Base-by-base conservation (phyloP, 139 green algal genomes). In the Chlamydomonas applanata region DNA sequence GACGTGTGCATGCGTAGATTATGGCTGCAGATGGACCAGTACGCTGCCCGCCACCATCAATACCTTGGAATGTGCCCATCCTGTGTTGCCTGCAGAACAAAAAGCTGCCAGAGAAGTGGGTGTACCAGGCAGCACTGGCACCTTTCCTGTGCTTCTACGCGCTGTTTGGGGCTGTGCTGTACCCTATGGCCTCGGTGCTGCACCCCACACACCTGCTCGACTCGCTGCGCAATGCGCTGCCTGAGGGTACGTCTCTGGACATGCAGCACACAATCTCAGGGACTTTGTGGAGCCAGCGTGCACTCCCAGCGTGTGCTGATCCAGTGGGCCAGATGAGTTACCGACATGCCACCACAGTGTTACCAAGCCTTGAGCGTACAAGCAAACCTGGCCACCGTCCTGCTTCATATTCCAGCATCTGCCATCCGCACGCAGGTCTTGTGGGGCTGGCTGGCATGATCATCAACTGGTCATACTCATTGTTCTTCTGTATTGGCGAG, bases 401-500 rank as follows among this genome's bases (percentile, higher is more conserved):
- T 20, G 22, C 13, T 40, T 19, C 61, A 49, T 29, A 7, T 49
- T 45, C 61, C 40, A 49, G 7, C 11, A 49, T 49, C 7, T 49
- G 40, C 3, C 29, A 59, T 75, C 3, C 54, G 66, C 65, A 33
- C 40, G 20, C 64, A 79, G 74, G 92, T 14, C 92, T 94, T 40
- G 87, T 88, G 27, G 93, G 89, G 49, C 90, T 93, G 62, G 94
- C 97, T 59, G 88, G 92, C 81, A 97, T 98, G 72, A 52, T 97
- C 30, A 86, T 94, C 64, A 97, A 98, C 83, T 98, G 94, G 94
- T 91, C 88, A 44, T 98, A 93, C 86, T 97, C 90, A 75, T 79
- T 98, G 5, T 98, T 98, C 75, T 98, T 97, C 73, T 91, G 97
- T 24, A 93, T 95, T 86, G 90, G 89, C 11, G 94, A 98, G 87